Conservation (phyloP, 2,329 filamentous ascomycete species). For the Mycogone perniciosa region DNA sequence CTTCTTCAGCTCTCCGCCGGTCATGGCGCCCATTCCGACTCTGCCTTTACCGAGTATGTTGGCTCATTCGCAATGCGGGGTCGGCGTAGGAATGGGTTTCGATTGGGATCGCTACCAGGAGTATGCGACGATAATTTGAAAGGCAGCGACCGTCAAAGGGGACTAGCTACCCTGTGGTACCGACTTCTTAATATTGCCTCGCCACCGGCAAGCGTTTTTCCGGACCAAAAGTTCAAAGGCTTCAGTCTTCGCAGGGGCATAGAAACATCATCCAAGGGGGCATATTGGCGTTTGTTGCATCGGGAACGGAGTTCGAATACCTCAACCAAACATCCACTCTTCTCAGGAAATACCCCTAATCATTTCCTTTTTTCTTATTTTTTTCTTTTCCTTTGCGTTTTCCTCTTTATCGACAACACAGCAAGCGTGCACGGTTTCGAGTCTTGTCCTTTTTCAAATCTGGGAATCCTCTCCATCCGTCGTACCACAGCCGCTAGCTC, state of each 20-base stretch:
- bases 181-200: slow-evolving; percentile 37
- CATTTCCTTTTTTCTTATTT: slow-evolving; percentile 15
- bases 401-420: slow-evolving; percentile 34
- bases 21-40: slow-evolving; percentile 65
- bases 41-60: slow-evolving; percentile 84
- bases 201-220: slow-evolving; percentile 10
- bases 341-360: slow-evolving; percentile 21
- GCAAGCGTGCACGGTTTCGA: slow-evolving; percentile 35
- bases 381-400: slow-evolving; percentile 26
- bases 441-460: slow-evolving; percentile 26
- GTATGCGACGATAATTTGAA: slow-evolving; percentile 83
- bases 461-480: slow-evolving; percentile 31
- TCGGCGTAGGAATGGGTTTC: slow-evolving; percentile 69
- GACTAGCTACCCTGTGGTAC: slow-evolving; percentile 42
- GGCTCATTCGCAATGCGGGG: slow-evolving; percentile 69
- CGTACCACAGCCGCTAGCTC: slow-evolving; percentile 42
- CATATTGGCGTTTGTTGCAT: slow-evolving; percentile 39
- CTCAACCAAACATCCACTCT: slow-evolving; percentile 29
- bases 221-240: slow-evolving; percentile 19
- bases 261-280: slow-evolving; percentile 31
- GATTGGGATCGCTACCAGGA: slow-evolving; percentile 84
- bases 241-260: slow-evolving; percentile 31
- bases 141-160: slow-evolving; percentile 46
- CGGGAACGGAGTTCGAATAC: slow-evolving; percentile 34
- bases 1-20: slow-evolving; percentile 75